phyloP scores from a whole-genome alignment of 495 filamentous ascomycete genomes.

The Oleoguttula mirabilis region DNA sequence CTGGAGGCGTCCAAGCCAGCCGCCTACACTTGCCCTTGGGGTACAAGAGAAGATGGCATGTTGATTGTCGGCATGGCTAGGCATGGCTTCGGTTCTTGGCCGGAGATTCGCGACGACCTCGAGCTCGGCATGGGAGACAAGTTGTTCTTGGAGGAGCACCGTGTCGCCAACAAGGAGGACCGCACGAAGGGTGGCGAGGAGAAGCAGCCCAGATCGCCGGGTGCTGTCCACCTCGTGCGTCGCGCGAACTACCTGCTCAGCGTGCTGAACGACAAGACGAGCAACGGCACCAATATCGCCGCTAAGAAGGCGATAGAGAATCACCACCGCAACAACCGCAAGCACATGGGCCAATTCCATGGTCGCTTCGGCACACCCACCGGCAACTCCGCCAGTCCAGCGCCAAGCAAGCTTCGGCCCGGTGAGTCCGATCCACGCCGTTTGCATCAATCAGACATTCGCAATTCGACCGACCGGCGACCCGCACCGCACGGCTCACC shows the following conservation, averaged over 20 bases:
- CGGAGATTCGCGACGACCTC: constrained; percentile 77
- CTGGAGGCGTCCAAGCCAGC: constrained; percentile 84
- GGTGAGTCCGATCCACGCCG: constrained; percentile 5
- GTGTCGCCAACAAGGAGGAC: constrained; percentile 93
- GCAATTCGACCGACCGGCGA: constrained; percentile 22
- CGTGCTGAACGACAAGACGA: constrained; percentile 69
- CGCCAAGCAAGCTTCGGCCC: constrained; percentile 9
- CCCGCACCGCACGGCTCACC: constrained; percentile 42
- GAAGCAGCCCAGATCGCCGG: constrained; percentile 72
- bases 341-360: constrained; percentile 17
- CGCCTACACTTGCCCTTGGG: constrained; percentile 79
- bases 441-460: not conserved
- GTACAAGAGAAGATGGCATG: constrained; percentile 90
- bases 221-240: constrained; percentile 89
- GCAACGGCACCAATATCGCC: constrained; percentile 48
- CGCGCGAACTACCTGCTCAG: constrained; percentile 88
- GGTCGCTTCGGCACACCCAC: constrained; percentile 17
- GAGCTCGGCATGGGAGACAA: constrained; percentile 82
- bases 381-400: constrained; percentile 12
- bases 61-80: constrained; percentile 82
- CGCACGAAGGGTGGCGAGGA: constrained; percentile 54
- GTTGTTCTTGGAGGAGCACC: constrained; percentile 93
- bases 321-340: constrained; percentile 60
- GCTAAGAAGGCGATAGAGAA: constrained; percentile 78
- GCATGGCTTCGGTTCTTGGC: constrained; percentile 92